These are phyloP conservation scores for Aspergillus sparsus DNA, from an alignment of 495 filamentous ascomycete species.

Conservation along the genomic window DNA sequence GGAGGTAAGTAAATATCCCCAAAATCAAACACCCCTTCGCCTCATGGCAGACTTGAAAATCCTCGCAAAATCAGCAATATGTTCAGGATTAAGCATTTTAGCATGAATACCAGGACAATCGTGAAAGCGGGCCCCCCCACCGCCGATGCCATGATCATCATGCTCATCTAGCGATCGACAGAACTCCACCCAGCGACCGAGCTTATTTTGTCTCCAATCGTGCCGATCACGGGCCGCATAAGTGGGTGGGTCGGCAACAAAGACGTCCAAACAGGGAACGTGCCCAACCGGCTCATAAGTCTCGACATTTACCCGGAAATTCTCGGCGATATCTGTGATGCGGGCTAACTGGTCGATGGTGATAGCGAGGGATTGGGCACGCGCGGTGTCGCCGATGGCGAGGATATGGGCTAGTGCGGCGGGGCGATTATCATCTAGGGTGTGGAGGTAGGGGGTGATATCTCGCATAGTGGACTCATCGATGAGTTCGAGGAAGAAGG, in stretches of 20 bases:
- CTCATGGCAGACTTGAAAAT: constrained; percentile 21
- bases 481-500: constrained; percentile 20
- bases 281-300: background rate
- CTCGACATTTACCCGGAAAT: constrained; percentile 8
- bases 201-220: constrained; percentile 9
- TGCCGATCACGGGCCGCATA: constrained; percentile 7
- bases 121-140: background rate
- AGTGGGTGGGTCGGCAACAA: constrained; percentile 5
- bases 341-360: background rate
- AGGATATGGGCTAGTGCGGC: background rate
- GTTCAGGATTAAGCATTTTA: constrained; percentile 8
- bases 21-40: constrained; percentile 19
- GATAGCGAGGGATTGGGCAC: background rate
- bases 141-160: too few relatives aligned
- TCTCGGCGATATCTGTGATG: constrained; percentile 6
- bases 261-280: constrained; percentile 6
- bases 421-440: background rate
- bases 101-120: constrained; percentile 12
- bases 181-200: constrained; percentile 5
- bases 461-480: constrained; percentile 3
- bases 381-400: background rate
- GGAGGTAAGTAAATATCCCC: too few relatives aligned
- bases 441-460: background rate
- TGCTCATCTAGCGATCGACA: background rate
- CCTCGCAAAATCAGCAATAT: constrained; percentile 4